These are phyloP conservation scores for Blastobotrys ciferrii DNA, from an alignment of 1,139 yeast species.

Conservation along the genomic window DNA sequence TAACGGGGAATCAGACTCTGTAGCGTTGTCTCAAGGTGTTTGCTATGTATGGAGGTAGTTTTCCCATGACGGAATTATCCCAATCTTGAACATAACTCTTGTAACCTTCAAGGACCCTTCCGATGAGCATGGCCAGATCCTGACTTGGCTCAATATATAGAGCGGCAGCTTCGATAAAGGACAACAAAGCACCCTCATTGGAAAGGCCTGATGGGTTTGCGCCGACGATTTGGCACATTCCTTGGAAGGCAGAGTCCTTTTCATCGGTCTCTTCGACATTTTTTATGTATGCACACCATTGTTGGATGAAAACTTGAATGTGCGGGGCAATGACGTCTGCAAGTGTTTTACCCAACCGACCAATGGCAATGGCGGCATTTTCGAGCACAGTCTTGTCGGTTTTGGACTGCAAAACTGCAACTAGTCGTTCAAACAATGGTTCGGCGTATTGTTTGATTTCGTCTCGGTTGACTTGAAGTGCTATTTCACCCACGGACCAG, in stretches of 20 bases:
- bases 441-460: slow-evolving; percentile 61
- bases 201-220: slow-evolving; percentile 67
- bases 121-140: slow-evolving; percentile 34
- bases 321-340: slow-evolving; percentile 61
- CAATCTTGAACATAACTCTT: slow-evolving; percentile 36
- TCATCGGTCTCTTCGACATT: slow-evolving; percentile 73
- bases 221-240: slow-evolving; percentile 66
- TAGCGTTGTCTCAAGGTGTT: slow-evolving; percentile 23
- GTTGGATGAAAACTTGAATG: slow-evolving; percentile 52
- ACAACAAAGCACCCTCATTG: slow-evolving; percentile 48
- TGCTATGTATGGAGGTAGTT: slow-evolving; percentile 24
- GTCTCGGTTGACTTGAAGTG: slow-evolving; percentile 50
- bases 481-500: slow-evolving; percentile 90
- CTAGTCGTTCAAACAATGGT: slow-evolving; percentile 54
- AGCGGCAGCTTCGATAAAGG: slow-evolving; percentile 64
- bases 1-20: slow-evolving; percentile 22
- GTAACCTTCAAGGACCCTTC: slow-evolving; percentile 39
- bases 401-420: slow-evolving; percentile 63
- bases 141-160: slow-evolving; percentile 48
- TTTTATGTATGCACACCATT: slow-evolving; percentile 68
- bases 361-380: slow-evolving; percentile 89
- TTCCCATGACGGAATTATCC: slow-evolving; percentile 28
- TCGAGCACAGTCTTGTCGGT: slow-evolving; percentile 60
- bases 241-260: slow-evolving; percentile 74
- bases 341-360: slow-evolving; percentile 73